Conservation (phyloP, 805 yeast species). For the Wickerhamomyces bisporus region DNA sequence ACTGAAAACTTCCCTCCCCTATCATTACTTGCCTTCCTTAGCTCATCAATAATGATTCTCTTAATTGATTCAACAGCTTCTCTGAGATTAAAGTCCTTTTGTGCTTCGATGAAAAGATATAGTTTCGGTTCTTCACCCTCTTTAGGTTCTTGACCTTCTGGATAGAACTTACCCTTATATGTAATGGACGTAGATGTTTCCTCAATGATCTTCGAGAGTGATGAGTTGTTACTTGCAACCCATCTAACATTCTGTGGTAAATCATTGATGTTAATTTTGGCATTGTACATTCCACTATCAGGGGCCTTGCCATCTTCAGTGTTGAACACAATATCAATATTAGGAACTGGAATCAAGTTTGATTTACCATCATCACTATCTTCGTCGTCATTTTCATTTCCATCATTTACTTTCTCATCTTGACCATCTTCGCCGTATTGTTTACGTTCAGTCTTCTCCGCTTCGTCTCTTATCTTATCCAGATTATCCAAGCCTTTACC, state of each 20-base stretch:
- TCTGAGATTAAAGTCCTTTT: slow-evolving; percentile 50
- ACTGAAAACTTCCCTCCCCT: slow-evolving; percentile 47
- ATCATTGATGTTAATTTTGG: slow-evolving; percentile 76
- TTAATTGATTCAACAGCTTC: slow-evolving; percentile 56
- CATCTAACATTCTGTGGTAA: slow-evolving; percentile 77
- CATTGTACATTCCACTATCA: slow-evolving; percentile 51
- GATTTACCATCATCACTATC: slow-evolving; percentile 16
- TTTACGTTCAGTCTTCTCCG: slow-evolving; percentile 43
- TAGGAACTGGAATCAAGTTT: slow-evolving; percentile 16
- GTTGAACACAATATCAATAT: slow-evolving; percentile 42
- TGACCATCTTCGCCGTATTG: slow-evolving; percentile 40
- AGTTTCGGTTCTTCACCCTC: slow-evolving; percentile 67
- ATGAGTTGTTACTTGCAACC: slow-evolving; percentile 67
- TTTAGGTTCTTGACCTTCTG: slow-evolving; percentile 51
- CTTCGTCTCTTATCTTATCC: slow-evolving; percentile 53
- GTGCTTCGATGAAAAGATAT: slow-evolving; percentile 74
- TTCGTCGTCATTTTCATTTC: slow-evolving; percentile 24
- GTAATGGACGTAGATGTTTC: slow-evolving; percentile 74
- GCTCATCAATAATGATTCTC: slow-evolving; percentile 49
- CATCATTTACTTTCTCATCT: slow-evolving; percentile 18
- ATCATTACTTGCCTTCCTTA: slow-evolving; percentile 40
- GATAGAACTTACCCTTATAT: slow-evolving; percentile 72
- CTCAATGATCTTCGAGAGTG: slow-evolving; percentile 59
- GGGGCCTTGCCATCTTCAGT: slow-evolving; percentile 51
- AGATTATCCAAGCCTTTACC: slow-evolving; percentile 86